phyloP scores from a whole-genome alignment of 2,329 filamentous ascomycete species.

The Hysterium pulicare region DNA sequence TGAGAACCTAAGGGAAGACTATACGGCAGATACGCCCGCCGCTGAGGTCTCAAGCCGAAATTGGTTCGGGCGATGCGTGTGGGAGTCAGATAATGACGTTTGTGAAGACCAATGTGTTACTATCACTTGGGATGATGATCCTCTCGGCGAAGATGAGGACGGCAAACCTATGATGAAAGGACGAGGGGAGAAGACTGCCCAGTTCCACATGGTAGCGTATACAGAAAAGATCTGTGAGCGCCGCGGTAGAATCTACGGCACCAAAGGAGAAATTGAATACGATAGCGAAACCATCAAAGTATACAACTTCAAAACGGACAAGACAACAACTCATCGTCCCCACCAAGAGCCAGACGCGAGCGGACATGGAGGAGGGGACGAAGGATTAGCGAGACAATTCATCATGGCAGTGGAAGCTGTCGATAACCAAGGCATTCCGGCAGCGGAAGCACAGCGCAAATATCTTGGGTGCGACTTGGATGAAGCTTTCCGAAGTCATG shows the following conservation, averaged over 20 bases:
- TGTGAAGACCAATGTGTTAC: slow-evolving; percentile 90
- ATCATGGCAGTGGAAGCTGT: slow-evolving; percentile 77
- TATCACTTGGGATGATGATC: slow-evolving; percentile 79
- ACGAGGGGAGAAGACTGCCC: slow-evolving; percentile 74
- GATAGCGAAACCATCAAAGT: slow-evolving; percentile 75
- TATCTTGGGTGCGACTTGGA: slow-evolving; percentile 80
- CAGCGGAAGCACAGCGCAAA: slow-evolving; percentile 67
- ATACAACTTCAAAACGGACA: slow-evolving; percentile 64
- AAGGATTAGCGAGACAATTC: slow-evolving; percentile 76
- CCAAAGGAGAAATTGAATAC: slow-evolving; percentile 79
- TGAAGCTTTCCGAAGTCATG: slow-evolving; percentile 85
- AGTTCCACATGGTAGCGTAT: slow-evolving; percentile 91
- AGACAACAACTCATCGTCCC: slow-evolving; percentile 58
- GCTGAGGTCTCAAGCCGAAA: slow-evolving; percentile 49
- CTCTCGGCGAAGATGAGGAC: slow-evolving; percentile 22
- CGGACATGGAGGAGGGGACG: slow-evolving; percentile 75
- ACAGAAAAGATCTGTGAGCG: slow-evolving; percentile 84
- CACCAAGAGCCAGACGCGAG: slow-evolving; percentile 57
- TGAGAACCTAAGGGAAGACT: slow-evolving; percentile 51
- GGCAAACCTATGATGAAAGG: slow-evolving; percentile 15
- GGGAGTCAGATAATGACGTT: slow-evolving; percentile 88
- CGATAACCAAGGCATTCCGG: slow-evolving; percentile 64
- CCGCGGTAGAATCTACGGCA: slow-evolving; percentile 81
- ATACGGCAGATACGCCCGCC: slow-evolving; percentile 52
- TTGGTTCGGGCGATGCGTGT: slow-evolving; percentile 95